Evolutionary conservation across 371 early-diverging fungal species (phyloP), one percentile per base, ranked within the genome.

Genomic region (Encephalitozoon intestinalis): DNA sequence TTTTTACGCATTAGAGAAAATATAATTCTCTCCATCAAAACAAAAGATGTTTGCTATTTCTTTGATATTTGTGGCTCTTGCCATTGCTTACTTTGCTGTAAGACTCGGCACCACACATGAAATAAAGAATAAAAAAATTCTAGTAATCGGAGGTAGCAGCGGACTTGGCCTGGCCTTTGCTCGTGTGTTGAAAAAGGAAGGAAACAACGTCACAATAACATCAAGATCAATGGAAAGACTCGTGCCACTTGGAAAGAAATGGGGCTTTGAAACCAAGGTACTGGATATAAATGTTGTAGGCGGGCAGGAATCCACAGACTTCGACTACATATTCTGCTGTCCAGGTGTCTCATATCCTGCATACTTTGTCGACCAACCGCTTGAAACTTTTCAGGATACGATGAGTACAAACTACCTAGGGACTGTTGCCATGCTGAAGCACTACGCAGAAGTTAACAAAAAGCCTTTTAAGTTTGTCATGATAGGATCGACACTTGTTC

Each of bases 121-220:
- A 8, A 63, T 34, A 72, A 72, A 21, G 39, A 71, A 58, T 21
- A 84, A 79, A 41, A 90, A 90, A 81, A 89, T 90, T 54, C 89
- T 92, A 73, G 87, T 96, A 40, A 91, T 94, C 0, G 96, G 96
- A 66, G 95, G 92, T 73, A 92, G 92, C 75, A 88, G 89, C 28
- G 96, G 96, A 0, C 87, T 94, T 21, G 96, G 96, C 30, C 88
- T 89, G 68, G 87, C 89, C 2, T 75, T 94, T 3, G 94, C 93
- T 15, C 83, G 88, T 40, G 84, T 88, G 28, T 80, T 93, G 54
- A 90, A 88, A 7, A 86, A 86, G 34, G 84, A 81, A 37, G 93
- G 94, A 3, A 92, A 92, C 11, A 86, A 90, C 78, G 90, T 95
- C 0, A 91, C 92, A n/a, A 89, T 94, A 64, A 88, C 91, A 0